A percentile compares a stretch with the other conserved stretches of the same genome.
phyloP scores from a whole-genome alignment of 1,284 basidiomycete genomes.

The Moesziomyces sp. region DNA sequence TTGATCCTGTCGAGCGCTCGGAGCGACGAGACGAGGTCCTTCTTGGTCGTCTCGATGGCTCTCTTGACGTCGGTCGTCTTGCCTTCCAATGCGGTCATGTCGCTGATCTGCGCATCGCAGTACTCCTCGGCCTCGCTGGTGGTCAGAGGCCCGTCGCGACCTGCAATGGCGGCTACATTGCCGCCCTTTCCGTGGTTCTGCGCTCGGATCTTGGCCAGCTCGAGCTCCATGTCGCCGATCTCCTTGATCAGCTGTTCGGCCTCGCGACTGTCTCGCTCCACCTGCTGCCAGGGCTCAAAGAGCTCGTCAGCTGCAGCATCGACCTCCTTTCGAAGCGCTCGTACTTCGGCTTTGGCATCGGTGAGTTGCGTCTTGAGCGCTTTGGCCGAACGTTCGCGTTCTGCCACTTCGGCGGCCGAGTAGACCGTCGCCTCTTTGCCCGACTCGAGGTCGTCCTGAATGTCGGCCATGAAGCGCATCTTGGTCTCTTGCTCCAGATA shows the following conservation, averaged over 20 bases:
- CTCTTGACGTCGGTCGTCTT: conserved; percentile 47
- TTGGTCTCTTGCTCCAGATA: conserved; percentile 64
- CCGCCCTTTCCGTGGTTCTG: conserved; percentile 49
- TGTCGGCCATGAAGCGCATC: conserved; percentile 60
- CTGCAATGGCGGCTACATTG: conserved; percentile 44
- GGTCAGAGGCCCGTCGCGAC: conserved; percentile 51
- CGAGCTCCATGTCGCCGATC: conserved; percentile 61
- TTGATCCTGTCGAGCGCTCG: conserved; percentile 55
- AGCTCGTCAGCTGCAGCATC: conserved; percentile 50
- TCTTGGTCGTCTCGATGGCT: conserved; percentile 55
- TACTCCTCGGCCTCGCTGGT: conserved; percentile 54
- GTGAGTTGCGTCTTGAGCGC: conserved; percentile 59
- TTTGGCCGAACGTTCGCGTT: conserved; percentile 52
- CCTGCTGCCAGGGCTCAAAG: conserved; percentile 46
- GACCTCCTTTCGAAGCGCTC: conserved; percentile 49
- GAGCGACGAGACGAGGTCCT: conserved; percentile 50
- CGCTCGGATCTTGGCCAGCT: conserved; percentile 57
- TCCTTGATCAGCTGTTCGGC: conserved; percentile 50
- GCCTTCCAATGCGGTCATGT: conserved; percentile 55
- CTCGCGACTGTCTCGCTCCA: conserved; percentile 43
- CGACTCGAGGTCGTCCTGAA: conserved; percentile 60
- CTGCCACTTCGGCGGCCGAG: conserved; percentile 55
- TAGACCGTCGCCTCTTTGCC: conserved; percentile 61
- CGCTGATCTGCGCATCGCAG: conserved; percentile 53
- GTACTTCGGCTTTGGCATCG: conserved; percentile 56